A percentile compares a stretch with the other conserved stretches of the same genome.
phyloP scores from a whole-genome alignment of 2,329 filamentous ascomycete genomes.

The Chaetomium sp. region DNA sequence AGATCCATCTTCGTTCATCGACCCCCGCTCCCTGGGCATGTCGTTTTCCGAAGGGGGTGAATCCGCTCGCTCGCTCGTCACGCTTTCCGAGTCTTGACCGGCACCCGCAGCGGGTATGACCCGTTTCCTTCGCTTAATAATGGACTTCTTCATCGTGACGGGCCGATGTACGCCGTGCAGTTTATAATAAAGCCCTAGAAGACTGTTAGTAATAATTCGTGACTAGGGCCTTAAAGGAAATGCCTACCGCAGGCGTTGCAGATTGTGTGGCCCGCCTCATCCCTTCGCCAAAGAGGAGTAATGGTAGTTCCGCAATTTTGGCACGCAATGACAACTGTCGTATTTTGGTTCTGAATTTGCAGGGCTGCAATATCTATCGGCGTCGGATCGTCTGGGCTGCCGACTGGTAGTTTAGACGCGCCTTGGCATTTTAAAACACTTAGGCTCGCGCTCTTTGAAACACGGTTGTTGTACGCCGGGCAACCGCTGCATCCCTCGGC shows the following conservation, averaged over 20 bases:
- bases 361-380: constrained; percentile 46
- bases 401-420: constrained; percentile 27
- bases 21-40: constrained; percentile 43
- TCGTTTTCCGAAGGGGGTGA: constrained; percentile 33
- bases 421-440: constrained; percentile 44
- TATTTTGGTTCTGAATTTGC: constrained; percentile 39
- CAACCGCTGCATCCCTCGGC: constrained; percentile 93
- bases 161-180: constrained; percentile 89
- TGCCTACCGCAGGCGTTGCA: constrained; percentile 93
- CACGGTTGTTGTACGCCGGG: constrained; percentile 93
- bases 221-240: no score
- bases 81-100: constrained; percentile 33
- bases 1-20: constrained; percentile 57
- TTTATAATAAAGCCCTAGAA: constrained; percentile 84
- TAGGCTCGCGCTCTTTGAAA: constrained; percentile 78
- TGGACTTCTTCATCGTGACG: constrained; percentile 97
- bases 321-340: constrained; percentile 76
- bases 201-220: constrained; percentile 20
- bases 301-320: constrained; percentile 97
- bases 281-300: constrained; percentile 89
- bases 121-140: constrained; percentile 92
- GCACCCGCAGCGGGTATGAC: constrained; percentile 72
- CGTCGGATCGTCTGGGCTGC: constrained; percentile 32
- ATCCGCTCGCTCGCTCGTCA: constrained; percentile 44
- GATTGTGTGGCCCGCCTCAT: constrained; percentile 91